phyloP scores from a whole-genome alignment of 2,329 filamentous ascomycete species.

The Aspergillus niger region DNA sequence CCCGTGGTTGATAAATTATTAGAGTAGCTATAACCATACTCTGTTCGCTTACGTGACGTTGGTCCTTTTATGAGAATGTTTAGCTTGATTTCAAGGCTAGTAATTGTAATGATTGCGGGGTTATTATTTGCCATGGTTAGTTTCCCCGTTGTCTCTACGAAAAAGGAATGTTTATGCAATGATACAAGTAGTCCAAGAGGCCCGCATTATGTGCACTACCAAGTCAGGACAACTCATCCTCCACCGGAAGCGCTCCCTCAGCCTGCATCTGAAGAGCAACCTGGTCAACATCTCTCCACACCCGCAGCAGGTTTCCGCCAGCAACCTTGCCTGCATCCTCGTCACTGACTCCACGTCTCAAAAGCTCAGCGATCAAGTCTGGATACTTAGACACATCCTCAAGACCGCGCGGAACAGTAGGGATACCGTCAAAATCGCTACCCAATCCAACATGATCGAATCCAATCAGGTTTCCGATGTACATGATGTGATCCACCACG shows the following conservation, averaged over 20 bases:
- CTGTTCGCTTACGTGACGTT: too few relatives aligned
- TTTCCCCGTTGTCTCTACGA: too few relatives aligned
- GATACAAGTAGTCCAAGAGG: too few relatives aligned
- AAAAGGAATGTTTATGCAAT: too few relatives aligned
- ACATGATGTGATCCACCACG: slow-evolving; percentile 75
- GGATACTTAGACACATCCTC: slow-evolving; percentile 87
- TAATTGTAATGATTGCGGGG: too few relatives aligned
- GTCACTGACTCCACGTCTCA: slow-evolving; percentile 73
- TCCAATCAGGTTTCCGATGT: slow-evolving; percentile 81
- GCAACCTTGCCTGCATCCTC: slow-evolving; percentile 72
- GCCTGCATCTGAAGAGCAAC: slow-evolving; percentile 68
- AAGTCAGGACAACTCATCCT: slow-evolving; percentile 38
- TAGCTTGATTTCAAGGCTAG: too few relatives aligned
- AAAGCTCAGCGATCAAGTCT: slow-evolving; percentile 71
- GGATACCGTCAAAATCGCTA: slow-evolving; percentile 79
- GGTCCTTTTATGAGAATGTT: too few relatives aligned
- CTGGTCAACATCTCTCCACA: slow-evolving; percentile 77
- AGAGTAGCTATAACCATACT: too few relatives aligned
- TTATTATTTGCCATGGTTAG: too few relatives aligned
- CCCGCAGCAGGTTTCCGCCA: slow-evolving; percentile 78
- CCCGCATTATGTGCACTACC: too few relatives aligned
- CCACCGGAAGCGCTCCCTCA: slow-evolving; percentile 50
- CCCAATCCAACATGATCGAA: slow-evolving; percentile 87
- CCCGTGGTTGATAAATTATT: too few relatives aligned
- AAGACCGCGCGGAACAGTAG: slow-evolving; percentile 66